These are phyloP conservation scores for Postia placenta DNA, from an alignment of 768 basidiomycete species.

Conservation along the genomic window DNA sequence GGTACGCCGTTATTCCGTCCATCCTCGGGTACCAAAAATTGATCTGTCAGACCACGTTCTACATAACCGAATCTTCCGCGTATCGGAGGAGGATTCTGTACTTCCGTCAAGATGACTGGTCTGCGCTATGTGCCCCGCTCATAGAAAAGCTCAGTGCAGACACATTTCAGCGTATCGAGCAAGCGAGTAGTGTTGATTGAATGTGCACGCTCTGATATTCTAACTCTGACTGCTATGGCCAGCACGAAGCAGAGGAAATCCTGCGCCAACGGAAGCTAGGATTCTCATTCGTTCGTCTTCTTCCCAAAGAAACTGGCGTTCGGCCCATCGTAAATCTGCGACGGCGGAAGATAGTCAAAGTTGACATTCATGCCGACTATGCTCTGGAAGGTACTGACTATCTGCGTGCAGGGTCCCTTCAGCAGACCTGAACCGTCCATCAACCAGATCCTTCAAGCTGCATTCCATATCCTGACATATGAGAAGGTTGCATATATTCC, in stretches of 20 bases:
- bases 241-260: constrained; percentile 63
- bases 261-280: constrained; percentile 70
- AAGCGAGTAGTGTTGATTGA: constrained; percentile 48
- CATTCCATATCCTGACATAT: constrained; percentile 83
- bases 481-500: constrained; percentile 79
- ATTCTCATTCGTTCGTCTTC: constrained; percentile 78
- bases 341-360: constrained; percentile 36
- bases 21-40: background rate
- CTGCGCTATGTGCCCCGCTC: constrained; percentile 73
- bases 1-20: constrained; percentile 35
- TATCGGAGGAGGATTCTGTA: constrained; percentile 81
- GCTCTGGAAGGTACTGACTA: background rate
- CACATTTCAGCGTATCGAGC: constrained; percentile 65
- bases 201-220: no score
- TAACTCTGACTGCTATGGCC: constrained; percentile 3
- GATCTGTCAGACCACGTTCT: constrained; percentile 76
- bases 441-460: constrained; percentile 78
- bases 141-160: constrained; percentile 63
- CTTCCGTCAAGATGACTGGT: constrained; percentile 95
- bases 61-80: constrained; percentile 87
- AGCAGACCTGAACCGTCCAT: constrained; percentile 51
- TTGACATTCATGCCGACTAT: no score
- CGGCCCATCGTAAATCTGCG: constrained; percentile 91
- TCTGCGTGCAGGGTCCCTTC: constrained; percentile 23
- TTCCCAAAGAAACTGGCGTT: constrained; percentile 94